These are phyloP conservation scores for Starmera quercuum DNA, from an alignment of 805 yeast species.

Conservation along the genomic window DNA sequence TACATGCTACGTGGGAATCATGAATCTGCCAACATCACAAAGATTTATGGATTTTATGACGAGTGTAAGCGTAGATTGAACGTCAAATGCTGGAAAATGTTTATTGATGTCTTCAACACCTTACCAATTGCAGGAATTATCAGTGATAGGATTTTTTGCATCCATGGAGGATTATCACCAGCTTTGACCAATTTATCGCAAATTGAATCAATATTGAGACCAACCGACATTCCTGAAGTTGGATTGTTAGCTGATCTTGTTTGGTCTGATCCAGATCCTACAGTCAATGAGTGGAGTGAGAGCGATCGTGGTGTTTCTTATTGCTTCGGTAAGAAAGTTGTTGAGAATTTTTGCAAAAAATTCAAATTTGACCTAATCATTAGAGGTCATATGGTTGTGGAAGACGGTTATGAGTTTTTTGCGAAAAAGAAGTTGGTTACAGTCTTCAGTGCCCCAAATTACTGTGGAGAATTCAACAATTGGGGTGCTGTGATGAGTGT, in stretches of 20 bases:
- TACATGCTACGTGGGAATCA: constrained; percentile 92
- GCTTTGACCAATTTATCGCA: constrained; percentile 56
- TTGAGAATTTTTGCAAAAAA: constrained; percentile 56
- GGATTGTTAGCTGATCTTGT: constrained; percentile 72
- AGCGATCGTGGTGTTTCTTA: constrained; percentile 82
- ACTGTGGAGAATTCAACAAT: constrained; percentile 54
- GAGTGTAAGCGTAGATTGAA: constrained; percentile 94
- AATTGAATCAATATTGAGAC: constrained; percentile 64
- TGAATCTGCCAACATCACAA: constrained; percentile 94
- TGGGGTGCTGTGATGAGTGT: constrained; percentile 99
- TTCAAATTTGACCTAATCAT: constrained; percentile 73
- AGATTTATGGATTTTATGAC: constrained; percentile 96
- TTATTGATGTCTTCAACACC: constrained; percentile 92
- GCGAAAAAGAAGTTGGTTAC: constrained; percentile 69
- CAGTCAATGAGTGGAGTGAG: constrained; percentile 59
- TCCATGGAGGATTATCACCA: constrained; percentile 81
- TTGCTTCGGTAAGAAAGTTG: constrained; percentile 66
- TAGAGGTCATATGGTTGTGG: constrained; percentile 86
- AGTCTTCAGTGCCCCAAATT: constrained; percentile 76
- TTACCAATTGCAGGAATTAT: constrained; percentile 94
- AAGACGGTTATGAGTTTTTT: constrained; percentile 81
- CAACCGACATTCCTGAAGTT: constrained; percentile 78
- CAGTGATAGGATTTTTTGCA: constrained; percentile 89
- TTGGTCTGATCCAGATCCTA: constrained; percentile 77
- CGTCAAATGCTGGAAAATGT: constrained; percentile 88